phyloP scores from a whole-genome alignment of 2,329 filamentous ascomycete species.

The Pseudogymnoascus sp. region DNA sequence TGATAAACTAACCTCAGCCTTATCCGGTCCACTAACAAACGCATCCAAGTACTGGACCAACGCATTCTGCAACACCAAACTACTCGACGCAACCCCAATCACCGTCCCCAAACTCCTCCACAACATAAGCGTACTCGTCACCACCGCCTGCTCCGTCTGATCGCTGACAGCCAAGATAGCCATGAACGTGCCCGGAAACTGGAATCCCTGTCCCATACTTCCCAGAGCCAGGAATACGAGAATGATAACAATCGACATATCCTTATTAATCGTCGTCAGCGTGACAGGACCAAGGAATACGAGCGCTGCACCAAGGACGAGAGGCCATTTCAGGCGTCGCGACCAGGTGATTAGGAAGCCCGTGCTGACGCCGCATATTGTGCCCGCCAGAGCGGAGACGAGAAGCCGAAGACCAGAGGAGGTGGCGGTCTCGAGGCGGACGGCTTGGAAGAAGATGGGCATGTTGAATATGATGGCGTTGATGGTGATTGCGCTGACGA shows the following conservation, averaged over 20 bases:
- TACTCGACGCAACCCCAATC: slow-evolving; percentile 63
- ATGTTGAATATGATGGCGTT: slow-evolving; percentile 54
- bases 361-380: slow-evolving; percentile 45
- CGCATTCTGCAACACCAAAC: slow-evolving; percentile 65
- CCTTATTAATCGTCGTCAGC: slow-evolving; percentile 41
- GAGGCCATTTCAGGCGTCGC: slow-evolving; percentile 50
- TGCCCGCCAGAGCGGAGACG: slow-evolving; percentile 50
- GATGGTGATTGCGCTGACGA: slow-evolving; percentile 41
- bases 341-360: slow-evolving; percentile 56
- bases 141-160: slow-evolving; percentile 57
- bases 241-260: slow-evolving; percentile 45
- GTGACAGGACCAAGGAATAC: slow-evolving; percentile 43
- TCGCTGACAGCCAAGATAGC: slow-evolving; percentile 50
- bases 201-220: slow-evolving; percentile 53
- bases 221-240: slow-evolving; percentile 48
- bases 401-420: slow-evolving; percentile 65
- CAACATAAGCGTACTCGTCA: slow-evolving; percentile 61
- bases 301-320: slow-evolving; percentile 41
- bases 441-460: slow-evolving; percentile 69
- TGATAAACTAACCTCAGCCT: no score
- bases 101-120: slow-evolving; percentile 66
- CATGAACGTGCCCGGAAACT: slow-evolving; percentile 57
- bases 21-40: slow-evolving; percentile 51
- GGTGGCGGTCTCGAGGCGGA: slow-evolving; percentile 61
- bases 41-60: slow-evolving; percentile 50